Percentiles rank a stretch among this genome's conserved stretches.
Conservation (phyloP, 257 asterid species). For the Hygrophila difformis region DNA sequence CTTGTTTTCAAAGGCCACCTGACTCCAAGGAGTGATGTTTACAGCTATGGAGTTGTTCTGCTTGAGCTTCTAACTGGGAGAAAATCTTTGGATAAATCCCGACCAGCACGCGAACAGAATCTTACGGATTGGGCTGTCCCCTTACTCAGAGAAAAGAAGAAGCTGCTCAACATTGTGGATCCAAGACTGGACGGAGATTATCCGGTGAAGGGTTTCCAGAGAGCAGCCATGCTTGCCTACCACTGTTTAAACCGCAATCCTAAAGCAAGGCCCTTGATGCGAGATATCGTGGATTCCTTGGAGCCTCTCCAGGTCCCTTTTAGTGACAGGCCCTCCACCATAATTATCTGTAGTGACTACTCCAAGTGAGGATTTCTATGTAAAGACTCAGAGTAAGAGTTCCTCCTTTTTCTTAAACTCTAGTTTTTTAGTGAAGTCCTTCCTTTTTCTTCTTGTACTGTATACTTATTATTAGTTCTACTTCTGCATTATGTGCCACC, state of each 20-base stretch:
- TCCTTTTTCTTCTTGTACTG: background rate
- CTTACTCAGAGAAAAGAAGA: constrained; percentile 67
- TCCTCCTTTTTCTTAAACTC: background rate
- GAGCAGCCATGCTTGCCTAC: constrained; percentile 85
- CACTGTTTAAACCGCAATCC: constrained; percentile 85
- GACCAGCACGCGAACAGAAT: constrained; percentile 73
- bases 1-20: background rate
- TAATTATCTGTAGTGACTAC: background rate
- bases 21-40: constrained; percentile 5
- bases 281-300: constrained; percentile 79
- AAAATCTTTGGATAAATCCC: constrained; percentile 17
- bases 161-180: constrained; percentile 61
- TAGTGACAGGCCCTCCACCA: background rate
- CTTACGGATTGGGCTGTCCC: constrained; percentile 95
- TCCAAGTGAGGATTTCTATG: background rate
- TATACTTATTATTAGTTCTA: too few relatives aligned
- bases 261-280: constrained; percentile 82
- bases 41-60: background rate
- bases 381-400: background rate
- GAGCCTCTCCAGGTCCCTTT: constrained; percentile 68
- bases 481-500: too few relatives aligned
- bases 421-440: background rate
- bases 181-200: constrained; percentile 74
- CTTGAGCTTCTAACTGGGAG: constrained; percentile 1
- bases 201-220: constrained; percentile 63